phyloP scores from a whole-genome alignment of 139 green algal genomes.

The Micractinium sp. region DNA sequence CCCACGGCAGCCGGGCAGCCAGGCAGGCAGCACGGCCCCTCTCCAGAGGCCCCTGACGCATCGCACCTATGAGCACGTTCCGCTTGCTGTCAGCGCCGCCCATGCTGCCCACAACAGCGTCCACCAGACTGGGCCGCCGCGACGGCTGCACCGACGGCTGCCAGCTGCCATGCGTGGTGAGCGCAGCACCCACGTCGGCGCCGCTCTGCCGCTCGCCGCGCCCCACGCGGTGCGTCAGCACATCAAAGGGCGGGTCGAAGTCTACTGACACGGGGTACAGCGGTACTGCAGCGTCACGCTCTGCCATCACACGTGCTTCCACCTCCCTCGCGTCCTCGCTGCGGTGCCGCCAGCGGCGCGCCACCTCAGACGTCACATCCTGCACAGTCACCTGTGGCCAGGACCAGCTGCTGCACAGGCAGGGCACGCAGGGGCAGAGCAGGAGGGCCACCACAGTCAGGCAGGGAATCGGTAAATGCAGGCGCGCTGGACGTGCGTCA shows the following conservation, averaged over 20 bases:
- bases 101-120: constrained; percentile 80
- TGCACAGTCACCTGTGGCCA: constrained; percentile 17
- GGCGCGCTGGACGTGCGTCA: background rate
- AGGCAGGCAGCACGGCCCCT: background rate
- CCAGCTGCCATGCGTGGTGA: constrained; percentile 79
- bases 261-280: constrained; percentile 73
- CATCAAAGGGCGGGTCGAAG: constrained; percentile 78
- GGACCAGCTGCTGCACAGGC: background rate
- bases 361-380: background rate
- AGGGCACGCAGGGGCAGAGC: background rate
- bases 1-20: background rate
- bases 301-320: background rate
- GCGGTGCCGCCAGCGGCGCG: constrained; percentile 12
- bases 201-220: constrained; percentile 52
- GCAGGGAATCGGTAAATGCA: background rate
- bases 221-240: constrained; percentile 58
- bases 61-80: constrained; percentile 37
- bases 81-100: constrained; percentile 32
- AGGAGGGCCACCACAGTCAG: background rate
- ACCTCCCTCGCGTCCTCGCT: background rate
- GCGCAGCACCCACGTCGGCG: constrained; percentile 61
- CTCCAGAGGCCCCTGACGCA: background rate
- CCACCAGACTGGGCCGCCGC: constrained; percentile 66
- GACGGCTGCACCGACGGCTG: constrained; percentile 67
- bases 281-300: constrained; percentile 19